Base-by-base conservation (phyloP, 768 basidiomycete genomes). In the Tricholoma furcatifolium region DNA sequence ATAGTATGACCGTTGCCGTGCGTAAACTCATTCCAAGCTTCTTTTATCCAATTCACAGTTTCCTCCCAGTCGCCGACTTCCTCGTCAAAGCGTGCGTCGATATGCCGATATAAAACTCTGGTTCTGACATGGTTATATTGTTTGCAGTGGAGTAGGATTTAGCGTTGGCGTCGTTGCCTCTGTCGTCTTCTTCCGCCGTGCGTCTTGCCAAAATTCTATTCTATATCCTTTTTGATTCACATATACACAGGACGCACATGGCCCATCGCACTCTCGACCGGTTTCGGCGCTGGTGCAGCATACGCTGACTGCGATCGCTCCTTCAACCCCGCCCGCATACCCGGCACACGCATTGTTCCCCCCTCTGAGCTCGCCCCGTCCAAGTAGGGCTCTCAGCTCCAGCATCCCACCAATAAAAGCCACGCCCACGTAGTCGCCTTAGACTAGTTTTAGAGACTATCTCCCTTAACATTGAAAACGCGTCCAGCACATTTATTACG, bases 221-320 rank as follows among this genome's bases (percentile, higher is more conserved):
- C 51, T 42, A 15, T 44, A 31, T 38, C 24, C 55, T 17, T 38
- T 35, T 43, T 12, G 32, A 47, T 1, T 17, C 47, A 31, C 45
- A 55, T 59, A 43, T 50, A 31, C 48, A 34, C 65, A 94, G 93
- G 93, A 76, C 89, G 93, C 53, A 88, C 88, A 65, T 96, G 92
- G 91, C 93, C 93, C 41, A 85, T 96, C 59, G 84, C 89, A 27
- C 80, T 95, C 51, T 77, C 87, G 14, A 89, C 90, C 6, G 93
- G 93, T 32, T 93, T 94, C 66, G 93, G 93, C 31, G 79, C 85
- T 36, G 93, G 93, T 39, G 83, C 84, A 47, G 91, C 93, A 24
- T 94, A 92, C 66, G 85, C 90, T 27, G 93, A 95, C 78, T 94
- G 93, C 71, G 91, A 96, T 73, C 83, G 92, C 45, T 87, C 88